Evolutionary conservation across 345 rosid genomes (phyloP), one percentile per base, ranked within the genome.

Genomic region (Populus tremula): DNA sequence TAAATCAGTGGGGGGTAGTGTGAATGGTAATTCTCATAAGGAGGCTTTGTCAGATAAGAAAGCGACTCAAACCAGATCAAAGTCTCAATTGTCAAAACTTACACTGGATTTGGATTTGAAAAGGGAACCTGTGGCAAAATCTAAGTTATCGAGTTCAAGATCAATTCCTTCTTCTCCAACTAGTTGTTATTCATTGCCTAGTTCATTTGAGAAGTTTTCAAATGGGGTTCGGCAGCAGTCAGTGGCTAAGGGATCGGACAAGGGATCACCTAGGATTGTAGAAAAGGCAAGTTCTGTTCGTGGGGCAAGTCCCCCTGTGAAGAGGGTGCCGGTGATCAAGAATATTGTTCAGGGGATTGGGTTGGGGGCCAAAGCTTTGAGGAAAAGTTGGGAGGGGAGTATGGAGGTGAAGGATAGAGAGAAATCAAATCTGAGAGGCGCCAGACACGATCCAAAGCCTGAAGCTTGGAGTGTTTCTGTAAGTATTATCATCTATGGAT

Each of bases 371-470:
- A 96, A 90, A 85, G 97, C 95, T 33, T 86, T 93, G 82, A 88
- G 99, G 86, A 96, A 93, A 91, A 96, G 97, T 85, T 96, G 98
- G 99, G 98, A 92, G 88, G 98, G 98, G 77, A 96, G 84, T 82
- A 54, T 85, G 61, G 99, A 96, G 53, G 83, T 88, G 71, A 92
- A 91, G 83, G 86, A 75, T 45, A 80, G 85, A 61, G 94, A 87
- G 56, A 85, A 56, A 49, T 71, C 91, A 0, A 91, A 79, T 76
- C 45, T 73, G 71, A 91, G 77, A 81, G 82, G 84, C 71, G 27
- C 77, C 49, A 87, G 78, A 82, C 83, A 82, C 56, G 96, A 86
- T 70, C 74, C 73, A n/a, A 93, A 84, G 80, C 80, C 79, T 78
- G 97, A 92, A 49, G 74, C 87, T 74, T 87, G 92, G 73, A 82